phyloP scores from a whole-genome alignment of 345 rosid species.

The Nasturtium officinale region DNA sequence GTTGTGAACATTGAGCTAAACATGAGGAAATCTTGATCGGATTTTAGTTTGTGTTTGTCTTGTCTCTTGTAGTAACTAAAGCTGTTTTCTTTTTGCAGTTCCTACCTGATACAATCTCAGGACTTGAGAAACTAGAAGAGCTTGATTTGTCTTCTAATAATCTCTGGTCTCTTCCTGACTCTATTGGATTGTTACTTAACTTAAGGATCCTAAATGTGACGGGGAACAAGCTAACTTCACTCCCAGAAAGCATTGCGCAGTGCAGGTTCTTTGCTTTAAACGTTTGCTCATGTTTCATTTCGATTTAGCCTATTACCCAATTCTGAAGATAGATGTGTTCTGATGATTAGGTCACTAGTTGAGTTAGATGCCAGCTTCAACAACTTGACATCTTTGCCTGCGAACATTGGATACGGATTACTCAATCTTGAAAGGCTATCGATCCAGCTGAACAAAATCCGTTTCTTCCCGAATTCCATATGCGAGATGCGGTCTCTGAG shows the following conservation, averaged over 20 bases:
- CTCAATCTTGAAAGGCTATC: slow-evolving; percentile 70
- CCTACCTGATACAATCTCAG: slow-evolving; percentile 87
- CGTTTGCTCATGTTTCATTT: slow-evolving; percentile 7
- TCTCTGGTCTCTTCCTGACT: slow-evolving; percentile 67
- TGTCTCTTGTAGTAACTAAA: background rate
- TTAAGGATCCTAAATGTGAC: slow-evolving; percentile 68
- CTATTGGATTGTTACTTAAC: slow-evolving; percentile 67
- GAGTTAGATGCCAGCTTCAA: slow-evolving; percentile 92
- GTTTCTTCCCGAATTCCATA: slow-evolving; percentile 66
- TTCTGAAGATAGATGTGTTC: slow-evolving; percentile 18
- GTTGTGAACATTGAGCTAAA: background rate
- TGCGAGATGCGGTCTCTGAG: slow-evolving; percentile 77
- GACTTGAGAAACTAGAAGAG: slow-evolving; percentile 69
- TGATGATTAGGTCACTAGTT: slow-evolving; percentile 47
- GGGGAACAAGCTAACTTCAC: slow-evolving; percentile 70
- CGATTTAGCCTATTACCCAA: background rate
- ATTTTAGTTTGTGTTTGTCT: background rate
- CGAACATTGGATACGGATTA: slow-evolving; percentile 74
- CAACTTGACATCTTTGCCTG: slow-evolving; percentile 67
- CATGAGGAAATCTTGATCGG: slow-evolving; percentile 9
- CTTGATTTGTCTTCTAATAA: slow-evolving; percentile 73
- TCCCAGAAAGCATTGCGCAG: slow-evolving; percentile 77
- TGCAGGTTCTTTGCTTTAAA: slow-evolving; percentile 37
- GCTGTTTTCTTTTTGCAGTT: slow-evolving; percentile 48
- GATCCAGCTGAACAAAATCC: slow-evolving; percentile 74